A percentile compares a stretch with the other conserved stretches of the same genome.
Conservation (phyloP, 1,284 basidiomycete genomes). For the Vanrija sp. region DNA sequence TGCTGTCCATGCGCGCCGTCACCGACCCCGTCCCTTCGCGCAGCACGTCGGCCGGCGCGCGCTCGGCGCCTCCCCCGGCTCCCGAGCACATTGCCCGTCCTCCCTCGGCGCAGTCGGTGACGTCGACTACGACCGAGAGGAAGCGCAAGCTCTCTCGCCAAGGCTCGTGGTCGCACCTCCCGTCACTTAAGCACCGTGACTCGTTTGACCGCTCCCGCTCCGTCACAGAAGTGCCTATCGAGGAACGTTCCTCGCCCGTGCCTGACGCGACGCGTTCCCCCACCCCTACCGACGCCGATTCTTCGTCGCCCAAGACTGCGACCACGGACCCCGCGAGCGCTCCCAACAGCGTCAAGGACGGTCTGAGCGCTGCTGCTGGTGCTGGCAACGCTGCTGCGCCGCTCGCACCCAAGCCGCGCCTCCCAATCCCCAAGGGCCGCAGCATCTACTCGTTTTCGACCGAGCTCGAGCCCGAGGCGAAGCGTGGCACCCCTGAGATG, state of each 20-base stretch:
- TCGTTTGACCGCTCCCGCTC: constrained; percentile 20
- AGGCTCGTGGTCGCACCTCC: constrained; percentile 20
- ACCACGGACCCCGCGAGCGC: not conserved
- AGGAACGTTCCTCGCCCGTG: constrained; percentile 12
- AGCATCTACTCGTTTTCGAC: constrained; percentile 23
- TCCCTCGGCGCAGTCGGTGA: not conserved
- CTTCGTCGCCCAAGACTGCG: constrained; percentile 13
- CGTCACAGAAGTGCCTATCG: constrained; percentile 4
- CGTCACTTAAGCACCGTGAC: constrained; percentile 18
- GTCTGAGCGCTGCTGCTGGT: not conserved
- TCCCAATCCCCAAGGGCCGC: constrained; percentile 17
- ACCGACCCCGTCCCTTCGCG: constrained; percentile 18
- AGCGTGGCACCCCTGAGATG: constrained; percentile 20
- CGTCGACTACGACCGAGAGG: not conserved
- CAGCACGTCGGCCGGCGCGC: constrained; percentile 14
- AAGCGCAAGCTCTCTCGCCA: constrained; percentile 22
- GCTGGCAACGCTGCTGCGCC: not conserved
- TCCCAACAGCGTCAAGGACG: not conserved
- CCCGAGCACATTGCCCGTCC: constrained; percentile 5
- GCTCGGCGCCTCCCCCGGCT: constrained; percentile 1
- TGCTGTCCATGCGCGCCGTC: constrained; percentile 8
- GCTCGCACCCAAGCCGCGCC: constrained; percentile 6
- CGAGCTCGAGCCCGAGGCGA: constrained; percentile 21
- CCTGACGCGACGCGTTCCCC: constrained; percentile 17
- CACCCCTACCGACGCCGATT: constrained; percentile 16